Conservation (phyloP, 1,139 yeast species). For the Hyphopichia khmerensis region DNA sequence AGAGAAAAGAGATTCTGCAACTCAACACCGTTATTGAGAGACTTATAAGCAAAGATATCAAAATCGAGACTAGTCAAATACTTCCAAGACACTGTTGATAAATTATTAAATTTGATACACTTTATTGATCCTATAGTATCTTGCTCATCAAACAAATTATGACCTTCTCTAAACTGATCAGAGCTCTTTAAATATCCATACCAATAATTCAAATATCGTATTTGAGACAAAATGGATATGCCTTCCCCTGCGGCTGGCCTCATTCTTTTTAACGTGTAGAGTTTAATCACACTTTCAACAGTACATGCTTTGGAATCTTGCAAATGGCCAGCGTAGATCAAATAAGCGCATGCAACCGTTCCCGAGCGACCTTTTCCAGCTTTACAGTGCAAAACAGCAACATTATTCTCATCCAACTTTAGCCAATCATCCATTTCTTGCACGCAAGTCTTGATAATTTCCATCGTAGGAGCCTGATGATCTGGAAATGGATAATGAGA, state of each 20-base stretch:
- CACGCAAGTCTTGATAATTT: constrained; percentile 43
- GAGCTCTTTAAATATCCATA: constrained; percentile 24
- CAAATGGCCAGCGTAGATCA: constrained; percentile 47
- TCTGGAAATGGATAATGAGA: constrained; percentile 64
- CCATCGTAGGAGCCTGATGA: constrained; percentile 73
- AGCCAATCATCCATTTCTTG: constrained; percentile 48
- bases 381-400: constrained; percentile 81
- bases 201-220: constrained; percentile 64
- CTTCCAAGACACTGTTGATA: background rate
- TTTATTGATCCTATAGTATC: background rate
- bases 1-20: background rate
- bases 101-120: background rate
- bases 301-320: constrained; percentile 11
- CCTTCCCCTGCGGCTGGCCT: constrained; percentile 59
- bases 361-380: constrained; percentile 95
- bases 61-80: background rate
- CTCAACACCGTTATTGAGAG: background rate
- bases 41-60: background rate
- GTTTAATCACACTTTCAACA: constrained; percentile 45
- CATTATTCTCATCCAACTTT: constrained; percentile 26
- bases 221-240: constrained; percentile 70
- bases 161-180: constrained; percentile 1
- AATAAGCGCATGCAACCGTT: constrained; percentile 65
- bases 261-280: constrained; percentile 63
- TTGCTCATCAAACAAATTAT: background rate